Base-by-base conservation (phyloP, 768 basidiomycete species). In the Boletellus ananas region DNA sequence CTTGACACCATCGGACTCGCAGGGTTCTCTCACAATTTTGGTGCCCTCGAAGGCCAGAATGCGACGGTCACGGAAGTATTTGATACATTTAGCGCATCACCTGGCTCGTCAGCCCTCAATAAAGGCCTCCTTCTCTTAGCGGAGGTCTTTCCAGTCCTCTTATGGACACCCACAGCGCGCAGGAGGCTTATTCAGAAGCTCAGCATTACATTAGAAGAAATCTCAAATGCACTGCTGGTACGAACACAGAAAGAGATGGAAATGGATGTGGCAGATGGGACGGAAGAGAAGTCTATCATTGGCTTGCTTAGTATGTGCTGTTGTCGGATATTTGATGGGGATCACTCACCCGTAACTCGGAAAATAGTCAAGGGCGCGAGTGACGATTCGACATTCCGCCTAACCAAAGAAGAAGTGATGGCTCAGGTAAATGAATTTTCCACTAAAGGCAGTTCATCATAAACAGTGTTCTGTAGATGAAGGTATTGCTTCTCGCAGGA, bases 11-110 rank as follows among this genome's bases (percentile, higher is more conserved):
- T 84, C 44, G 80, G 82, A 13, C 77, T 83, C 31, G 79, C 79
- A 7, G 79, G 80, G 0, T 84, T 83, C 49, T 76, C 77, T 5
- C 76, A 83, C 55, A 70, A 81, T 57, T 84, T 84, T 52, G 73
- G 74, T 13, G 63, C 77, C 0, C 68, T 83, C 5, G 73, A 78
- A 13, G 80, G 80, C 6, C 72, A 76, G 47, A 61, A 60, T 25
- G 68, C 76, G 4, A 54, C 67, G 3, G 69, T 81, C 16, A 66
- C 71, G 3, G 67, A 73, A 5, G 66, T 70, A 2, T 76, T 79
- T 25, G 72, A 74, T 14, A 60, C 66, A 0, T 70, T 75, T 43
- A 33, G 21, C 3, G 51, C 54, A 14, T 58, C 70, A 6, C 52
- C 54, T 13, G 20, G 23, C 1, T 41, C 51, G 5, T 63, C 66